Evolutionary conservation across 768 basidiomycete genomes (phyloP), one percentile per base, ranked within the genome.

Genomic region (Rubroboletus satanas): DNA sequence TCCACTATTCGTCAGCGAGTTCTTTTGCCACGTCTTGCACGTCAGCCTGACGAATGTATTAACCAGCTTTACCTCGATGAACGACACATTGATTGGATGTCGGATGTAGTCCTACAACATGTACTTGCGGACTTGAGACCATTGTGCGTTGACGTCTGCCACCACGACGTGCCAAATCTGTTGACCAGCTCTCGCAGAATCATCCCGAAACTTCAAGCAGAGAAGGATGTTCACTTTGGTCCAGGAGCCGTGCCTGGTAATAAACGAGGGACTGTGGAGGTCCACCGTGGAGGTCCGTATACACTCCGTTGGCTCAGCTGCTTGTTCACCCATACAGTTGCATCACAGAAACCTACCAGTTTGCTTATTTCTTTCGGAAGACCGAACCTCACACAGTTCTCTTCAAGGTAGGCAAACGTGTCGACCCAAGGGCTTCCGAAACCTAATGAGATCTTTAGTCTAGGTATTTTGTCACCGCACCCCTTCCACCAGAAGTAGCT

Each of bases 1-100:
- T n/a, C 93, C 93, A 4, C 70, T 93, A 54, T 93, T 92, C 74
- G 88, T 86, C 59, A 68, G 80, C 66, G 12, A 53, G 15, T 26
- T 48, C 23, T 33, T 43, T 39, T 26, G 26, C 26, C 28, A 10
- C 45, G 37, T 51, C 32, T 47, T 31, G 43, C 39, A 11, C 31
- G 23, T 51, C 43, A 36, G 38, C 26, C 50, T 55, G 38, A 56
- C 63, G 53, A 38, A 55, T 43, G 9, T 32, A 51, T 45, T 47
- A 8, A 35, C 49, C 57, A 88, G 86, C 73, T 94, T 5, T 95
- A 94, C 70, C 81, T 97, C 29, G 94, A 97, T 65, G 90, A 91
- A 59, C 80, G 83, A 11, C 94, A 97, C 74, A 71, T 90, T 15
- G 78, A 84, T 52, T 97, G 94, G 94, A 96, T 97, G 93, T 84